Evolutionary conservation across 208 protist species (phyloP), one percentile per base, ranked within the genome.

Genomic region (Leishmania mexicana): DNA sequence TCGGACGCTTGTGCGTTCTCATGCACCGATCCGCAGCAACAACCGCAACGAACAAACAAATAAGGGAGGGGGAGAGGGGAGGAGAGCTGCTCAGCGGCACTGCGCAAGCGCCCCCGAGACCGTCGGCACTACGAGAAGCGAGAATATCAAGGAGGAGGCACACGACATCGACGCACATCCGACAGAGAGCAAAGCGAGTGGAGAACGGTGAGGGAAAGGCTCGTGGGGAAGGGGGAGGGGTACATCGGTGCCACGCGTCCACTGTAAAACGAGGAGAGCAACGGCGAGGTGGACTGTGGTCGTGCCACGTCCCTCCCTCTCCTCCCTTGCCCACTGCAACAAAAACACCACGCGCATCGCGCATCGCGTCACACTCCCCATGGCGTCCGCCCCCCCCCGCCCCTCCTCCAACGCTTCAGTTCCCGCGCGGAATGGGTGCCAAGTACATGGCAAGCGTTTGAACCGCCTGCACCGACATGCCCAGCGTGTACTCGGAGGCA

Each of bases 391-490:
- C 21, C 51, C 31, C 51, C 7, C 51, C 51, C 6, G n/a, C 24
- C 28, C 10, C 42, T 51, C 68, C 57, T 8, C 11, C 57, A 19
- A 68, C 38, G 19, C 53, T 47, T 78, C 53, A 78, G 75, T 38
- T 67, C 3, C 64, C 65, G 53, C 83, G 83, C 17, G 83, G 83
- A 45, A 86, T 83, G 64, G 64, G 83, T 45, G 78, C 75, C 24
- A 96, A 75, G 51, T 92, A 87, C 8, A 88, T 81, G 24, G 93
- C 93, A 45, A 94, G 77, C 5, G 87, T 79, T 71, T 83, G 85
- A 78, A 95, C 85, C 19, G 85, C 89, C 64, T 93, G 83, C 60
- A 88, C 79, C 21, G 88, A 87, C 4, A 79, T 70, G 11, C 54
- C 83, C 67, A 93, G 40, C 13, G 83, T 80, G 81, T 89, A 89